Evolutionary conservation across 305 asterid species (phyloP), one percentile per base, ranked within the genome.

Genomic region (Nicotiana rustica): DNA sequence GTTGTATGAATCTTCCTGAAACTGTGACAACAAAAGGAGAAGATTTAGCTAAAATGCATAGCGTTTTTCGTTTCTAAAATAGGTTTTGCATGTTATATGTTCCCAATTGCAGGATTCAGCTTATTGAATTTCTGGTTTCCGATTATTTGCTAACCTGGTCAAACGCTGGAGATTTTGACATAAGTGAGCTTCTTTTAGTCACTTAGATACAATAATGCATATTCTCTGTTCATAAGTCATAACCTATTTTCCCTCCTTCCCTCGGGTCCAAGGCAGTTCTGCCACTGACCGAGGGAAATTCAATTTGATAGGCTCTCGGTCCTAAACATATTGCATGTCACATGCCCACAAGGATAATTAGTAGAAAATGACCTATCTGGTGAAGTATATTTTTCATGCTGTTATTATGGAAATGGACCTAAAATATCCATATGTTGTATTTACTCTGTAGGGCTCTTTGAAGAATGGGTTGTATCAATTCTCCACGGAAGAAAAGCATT

Each of bases 51-150:
- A 52, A 10, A 13, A 52, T 52, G 59, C 59, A 52, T 52, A 52
- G n/a, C 17, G 13, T 3, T 52, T 17, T 12, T 52, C 14, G 4
- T 14, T 52, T 52, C 59, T 29, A 56, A 17, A 59, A n/a, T 25
- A 55, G 3, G 10, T 33, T 84, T 86, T 78, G 67, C 59, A 55
- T 73, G 25, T 44, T 82, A 57, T 76, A 29, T 78, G 19, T 64
- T 83, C 86, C 83, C 81, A 81, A 87, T 88, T 86, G 89, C 98
- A 97, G 99, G 99, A 93, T 93, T 84, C 99, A 95, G 94, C 94
- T 97, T 66, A 84, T 92, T 49, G 97, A 95, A 92, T 93, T 93
- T 84, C 88, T 97, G 90, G 90, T 95, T 85, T 90, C 97, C 19
- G 99, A 97, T 86, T 81, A 88, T 91, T 87, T 92, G 56, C 83